Evolutionary conservation across 2,329 filamentous ascomycete species (phyloP), one percentile per base, ranked within the genome.

Genomic region (Monilinia fructicola): DNA sequence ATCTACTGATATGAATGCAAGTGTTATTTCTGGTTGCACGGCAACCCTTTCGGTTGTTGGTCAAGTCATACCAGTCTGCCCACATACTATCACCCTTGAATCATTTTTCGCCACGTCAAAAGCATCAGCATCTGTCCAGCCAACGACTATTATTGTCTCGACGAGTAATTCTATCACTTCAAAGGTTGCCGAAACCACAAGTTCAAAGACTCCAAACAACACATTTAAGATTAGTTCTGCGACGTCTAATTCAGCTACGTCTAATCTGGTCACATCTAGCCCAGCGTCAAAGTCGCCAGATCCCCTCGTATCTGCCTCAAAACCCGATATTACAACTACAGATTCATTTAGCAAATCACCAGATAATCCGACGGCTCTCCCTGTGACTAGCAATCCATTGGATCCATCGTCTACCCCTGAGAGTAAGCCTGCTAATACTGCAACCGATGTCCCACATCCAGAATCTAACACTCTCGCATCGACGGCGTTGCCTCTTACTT

Each of bases 1-100:
- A 65, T n/a, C 54, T 9, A 61, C 55, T 5, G 48, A 61, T 18
- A 66, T 61, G 55, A 66, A 66, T 38, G 21, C 35, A 6, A 66
- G 64, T 44, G 55, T 61, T 23, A 53, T 46, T 38, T 42, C 38
- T 14, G 64, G 55, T 61, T 66, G 64, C 40, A 66, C 54, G 14
- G 64, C 64, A 61, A 61, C 64, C 38, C 26, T 61, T 4, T 66
- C 55, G 16, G 55, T 61, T 54, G 48, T 14, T 9, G 64, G 55
- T 4, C 64, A 65, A 53, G 38, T 60, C 9, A 23, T 65, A 31
- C 48, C 55, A 28, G 55, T 26, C 60, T 65, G 64, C 14, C 54
- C 48, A 44, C 54, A 54, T 44, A 65, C 64, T 11, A 59, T 65
- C 23, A 65, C 64, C 14, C 35, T 65, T 44, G 44, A 42, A 38